A percentile compares a stretch with the other conserved stretches of the same genome.
phyloP scores from a whole-genome alignment of 257 asterid species.

The Nicotiana noctiflora region DNA sequence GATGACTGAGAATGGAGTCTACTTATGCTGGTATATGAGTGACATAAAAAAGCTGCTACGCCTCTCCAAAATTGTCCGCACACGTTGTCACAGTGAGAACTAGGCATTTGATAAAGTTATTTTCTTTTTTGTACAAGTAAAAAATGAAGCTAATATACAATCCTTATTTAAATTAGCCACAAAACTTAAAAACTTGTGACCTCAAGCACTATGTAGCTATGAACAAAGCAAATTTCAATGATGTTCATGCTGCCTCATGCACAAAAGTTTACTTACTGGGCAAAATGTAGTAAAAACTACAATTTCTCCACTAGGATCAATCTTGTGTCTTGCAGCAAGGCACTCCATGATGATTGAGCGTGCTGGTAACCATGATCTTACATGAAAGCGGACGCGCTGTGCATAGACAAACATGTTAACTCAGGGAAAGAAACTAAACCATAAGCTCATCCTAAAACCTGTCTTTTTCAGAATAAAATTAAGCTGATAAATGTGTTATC shows the following conservation, averaged over 20 bases:
- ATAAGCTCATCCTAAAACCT: neutral
- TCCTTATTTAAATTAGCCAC: neutral
- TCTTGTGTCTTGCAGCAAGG: constrained; percentile 16
- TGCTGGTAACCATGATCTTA: constrained; percentile 26
- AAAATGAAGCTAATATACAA: neutral
- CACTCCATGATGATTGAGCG: constrained; percentile 21
- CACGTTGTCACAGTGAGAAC: neutral
- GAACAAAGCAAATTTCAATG: neutral
- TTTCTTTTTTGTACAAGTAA: neutral
- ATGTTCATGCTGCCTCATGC: neutral
- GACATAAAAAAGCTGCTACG: neutral
- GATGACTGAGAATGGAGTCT: neutral
- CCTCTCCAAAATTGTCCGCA: neutral
- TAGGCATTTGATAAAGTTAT: neutral
- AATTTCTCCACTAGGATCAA: constrained; percentile 26
- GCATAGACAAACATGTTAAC: neutral
- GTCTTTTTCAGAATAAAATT: neutral
- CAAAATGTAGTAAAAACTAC: constrained; percentile 18
- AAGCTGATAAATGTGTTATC: neutral
- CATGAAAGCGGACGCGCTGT: constrained; percentile 12
- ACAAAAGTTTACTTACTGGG: constrained; percentile 21
- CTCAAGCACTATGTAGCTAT: neutral
- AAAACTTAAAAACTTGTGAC: neutral
- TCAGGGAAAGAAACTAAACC: neutral
- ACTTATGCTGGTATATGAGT: neutral